These are phyloP conservation scores for Chaetomiaceae sp. DNA, from an alignment of 2,329 filamentous ascomycete genomes.

Conservation along the genomic window DNA sequence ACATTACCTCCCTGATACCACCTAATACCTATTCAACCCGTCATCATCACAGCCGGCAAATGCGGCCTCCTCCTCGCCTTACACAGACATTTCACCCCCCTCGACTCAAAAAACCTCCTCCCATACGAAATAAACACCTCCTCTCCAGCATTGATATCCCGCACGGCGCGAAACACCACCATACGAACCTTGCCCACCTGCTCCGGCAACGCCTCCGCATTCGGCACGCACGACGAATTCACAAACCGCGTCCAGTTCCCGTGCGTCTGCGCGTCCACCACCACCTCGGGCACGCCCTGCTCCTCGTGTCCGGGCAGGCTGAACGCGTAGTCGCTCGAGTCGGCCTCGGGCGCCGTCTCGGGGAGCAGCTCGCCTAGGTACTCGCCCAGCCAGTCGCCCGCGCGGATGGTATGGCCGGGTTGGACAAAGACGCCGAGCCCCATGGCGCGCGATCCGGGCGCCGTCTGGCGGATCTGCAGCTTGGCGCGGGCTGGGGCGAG, in stretches of 20 bases:
- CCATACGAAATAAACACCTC: conserved; percentile 22
- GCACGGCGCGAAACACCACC: conserved; percentile 7
- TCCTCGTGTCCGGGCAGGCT: neutral
- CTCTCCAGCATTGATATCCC: conserved; percentile 1
- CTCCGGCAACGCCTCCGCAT: neutral
- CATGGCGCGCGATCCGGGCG: neutral
- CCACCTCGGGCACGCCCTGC: neutral
- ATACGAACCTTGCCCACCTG: conserved; percentile 16
- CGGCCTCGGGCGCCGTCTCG: neutral
- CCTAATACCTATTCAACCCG: too few relatives aligned
- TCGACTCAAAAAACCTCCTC: conserved; percentile 14
- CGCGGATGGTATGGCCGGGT: neutral
- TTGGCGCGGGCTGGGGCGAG: neutral
- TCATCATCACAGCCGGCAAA: too few relatives aligned
- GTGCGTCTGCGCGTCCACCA: conserved; percentile 8
- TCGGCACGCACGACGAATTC: conserved; percentile 21
- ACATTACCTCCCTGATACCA: too few relatives aligned
- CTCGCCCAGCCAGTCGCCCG: conserved; percentile 11
- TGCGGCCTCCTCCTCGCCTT: too few relatives aligned
- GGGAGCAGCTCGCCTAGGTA: conserved; percentile 14
- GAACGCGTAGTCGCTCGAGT: conserved; percentile 5
- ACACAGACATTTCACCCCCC: too few relatives aligned
- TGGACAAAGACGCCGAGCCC: conserved; percentile 13
- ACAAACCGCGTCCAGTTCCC: conserved; percentile 26
- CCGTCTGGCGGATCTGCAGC: conserved; percentile 9